Conservation (phyloP, 495 filamentous ascomycete genomes). For the Aspergillus sparsus region DNA sequence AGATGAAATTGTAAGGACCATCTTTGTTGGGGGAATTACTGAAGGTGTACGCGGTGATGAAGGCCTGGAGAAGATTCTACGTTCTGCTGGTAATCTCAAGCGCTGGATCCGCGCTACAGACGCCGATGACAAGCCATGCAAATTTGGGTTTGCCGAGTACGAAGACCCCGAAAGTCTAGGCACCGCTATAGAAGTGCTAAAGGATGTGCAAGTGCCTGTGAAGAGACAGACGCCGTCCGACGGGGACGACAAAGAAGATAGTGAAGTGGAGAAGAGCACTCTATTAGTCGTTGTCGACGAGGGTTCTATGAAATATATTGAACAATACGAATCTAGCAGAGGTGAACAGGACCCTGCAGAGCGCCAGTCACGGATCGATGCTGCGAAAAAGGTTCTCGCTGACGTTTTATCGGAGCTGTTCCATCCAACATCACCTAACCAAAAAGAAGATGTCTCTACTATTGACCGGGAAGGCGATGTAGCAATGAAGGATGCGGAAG, state of each 20-base stretch:
- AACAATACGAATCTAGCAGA: slow-evolving; percentile 69
- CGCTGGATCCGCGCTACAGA: slow-evolving; percentile 84
- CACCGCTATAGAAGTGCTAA: slow-evolving; percentile 82
- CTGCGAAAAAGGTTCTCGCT: slow-evolving; percentile 65
- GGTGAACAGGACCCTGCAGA: slow-evolving; percentile 67
- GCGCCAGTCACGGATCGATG: slow-evolving; percentile 66
- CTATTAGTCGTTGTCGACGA: slow-evolving; percentile 80
- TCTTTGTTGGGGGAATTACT: slow-evolving; percentile 87
- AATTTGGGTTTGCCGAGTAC: slow-evolving; percentile 96
- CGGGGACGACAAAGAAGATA: slow-evolving; percentile 53
- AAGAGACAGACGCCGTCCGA: slow-evolving; percentile 61
- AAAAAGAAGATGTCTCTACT: slow-evolving; percentile 49
- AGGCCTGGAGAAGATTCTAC: slow-evolving; percentile 77
- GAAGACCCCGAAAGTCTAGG: slow-evolving; percentile 88
- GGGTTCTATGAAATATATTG: slow-evolving; percentile 73
- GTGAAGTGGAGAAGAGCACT: slow-evolving; percentile 66
- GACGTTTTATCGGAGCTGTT: slow-evolving; percentile 68
- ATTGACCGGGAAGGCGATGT: slow-evolving; percentile 67
- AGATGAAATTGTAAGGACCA: slow-evolving; percentile 87
- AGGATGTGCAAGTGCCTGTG: slow-evolving; percentile 80
- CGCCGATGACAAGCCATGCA: slow-evolving; percentile 78
- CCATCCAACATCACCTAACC: slow-evolving; percentile 59
- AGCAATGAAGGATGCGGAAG: slow-evolving; percentile 66
- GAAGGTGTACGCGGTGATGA: slow-evolving; percentile 76
- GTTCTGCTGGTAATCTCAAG: slow-evolving; percentile 72